A percentile compares a stretch with the other conserved stretches of the same genome.
Evolutionary conservation across 2,329 filamentous ascomycete species (phyloP).

Genomic region (Neopestalotiopsis clavispora): DNA sequence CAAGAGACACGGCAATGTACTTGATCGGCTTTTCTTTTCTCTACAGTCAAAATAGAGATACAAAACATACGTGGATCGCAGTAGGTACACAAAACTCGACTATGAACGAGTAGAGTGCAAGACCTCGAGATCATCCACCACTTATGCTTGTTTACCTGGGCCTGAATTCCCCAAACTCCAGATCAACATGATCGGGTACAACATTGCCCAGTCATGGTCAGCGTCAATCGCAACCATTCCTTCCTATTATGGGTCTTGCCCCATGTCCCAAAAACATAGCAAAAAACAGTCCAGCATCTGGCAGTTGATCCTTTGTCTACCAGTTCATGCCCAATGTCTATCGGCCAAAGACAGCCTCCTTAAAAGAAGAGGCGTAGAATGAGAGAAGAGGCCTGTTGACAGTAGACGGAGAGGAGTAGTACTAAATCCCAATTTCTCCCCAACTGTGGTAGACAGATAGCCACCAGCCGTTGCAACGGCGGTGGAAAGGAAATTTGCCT

Average conservation of each 20-base stretch:
- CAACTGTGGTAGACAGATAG: background rate
- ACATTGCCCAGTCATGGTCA: background rate
- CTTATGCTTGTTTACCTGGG: background rate
- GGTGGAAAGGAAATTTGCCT: background rate
- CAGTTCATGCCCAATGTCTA: constrained; percentile 2
- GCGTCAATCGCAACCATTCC: background rate
- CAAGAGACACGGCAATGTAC: background rate
- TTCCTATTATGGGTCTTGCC: background rate
- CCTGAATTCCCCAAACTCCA: background rate
- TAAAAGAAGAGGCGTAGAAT: background rate
- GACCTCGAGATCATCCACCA: background rate
- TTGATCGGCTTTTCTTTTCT: background rate
- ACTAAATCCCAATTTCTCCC: background rate
- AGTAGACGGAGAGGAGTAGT: background rate
- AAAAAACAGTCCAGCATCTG: background rate
- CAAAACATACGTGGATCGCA: background rate
- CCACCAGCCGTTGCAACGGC: background rate
- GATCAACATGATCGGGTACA: background rate
- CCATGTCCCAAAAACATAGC: background rate
- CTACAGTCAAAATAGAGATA: background rate
- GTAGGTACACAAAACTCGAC: background rate
- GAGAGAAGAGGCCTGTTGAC: background rate
- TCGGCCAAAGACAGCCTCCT: background rate
- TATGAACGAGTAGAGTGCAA: background rate
- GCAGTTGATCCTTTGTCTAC: background rate